Conservation (phyloP, 805 yeast species). For the Yamadazyma paraphyllophila region DNA sequence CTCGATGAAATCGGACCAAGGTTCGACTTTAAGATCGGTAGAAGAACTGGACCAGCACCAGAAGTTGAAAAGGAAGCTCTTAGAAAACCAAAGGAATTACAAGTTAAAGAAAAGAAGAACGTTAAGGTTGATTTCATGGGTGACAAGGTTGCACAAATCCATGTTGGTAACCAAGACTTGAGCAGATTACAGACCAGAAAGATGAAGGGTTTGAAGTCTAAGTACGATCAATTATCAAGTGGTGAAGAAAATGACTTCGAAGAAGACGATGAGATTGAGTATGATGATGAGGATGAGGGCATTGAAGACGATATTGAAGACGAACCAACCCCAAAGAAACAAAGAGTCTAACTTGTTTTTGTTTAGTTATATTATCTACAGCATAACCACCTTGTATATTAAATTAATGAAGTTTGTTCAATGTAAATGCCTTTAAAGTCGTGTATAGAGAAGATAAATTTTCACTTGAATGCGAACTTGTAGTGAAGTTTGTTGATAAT, state of each 20-base stretch:
- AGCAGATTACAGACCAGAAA: constrained; percentile 90
- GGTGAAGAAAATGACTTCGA: constrained; percentile 39
- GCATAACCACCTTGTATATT: constrained; percentile 8
- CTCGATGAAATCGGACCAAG: constrained; percentile 95
- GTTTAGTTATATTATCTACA: not conserved
- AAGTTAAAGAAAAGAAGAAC: constrained; percentile 83
- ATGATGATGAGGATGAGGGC: constrained; percentile 31
- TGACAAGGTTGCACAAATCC: constrained; percentile 94
- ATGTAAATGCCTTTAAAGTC: not conserved
- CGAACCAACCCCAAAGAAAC: constrained; percentile 30
- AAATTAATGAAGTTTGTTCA: not conserved
- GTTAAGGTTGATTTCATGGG: constrained; percentile 86
- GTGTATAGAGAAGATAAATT: not conserved
- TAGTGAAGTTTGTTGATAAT: constrained; percentile 1
- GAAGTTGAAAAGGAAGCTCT: constrained; percentile 90
- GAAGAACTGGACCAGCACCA: constrained; percentile 76
- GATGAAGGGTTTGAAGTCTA: constrained; percentile 94
- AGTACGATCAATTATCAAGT: constrained; percentile 72
- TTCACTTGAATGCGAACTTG: constrained; percentile 1
- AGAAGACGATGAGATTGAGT: constrained; percentile 15
- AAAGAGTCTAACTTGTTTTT: constrained; percentile 19
- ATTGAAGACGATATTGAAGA: constrained; percentile 23
- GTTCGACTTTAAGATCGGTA: constrained; percentile 87
- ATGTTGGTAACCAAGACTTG: constrained; percentile 93
- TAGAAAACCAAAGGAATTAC: constrained; percentile 76